phyloP scores from a whole-genome alignment of 805 yeast genomes.

The Candida verbasci region DNA sequence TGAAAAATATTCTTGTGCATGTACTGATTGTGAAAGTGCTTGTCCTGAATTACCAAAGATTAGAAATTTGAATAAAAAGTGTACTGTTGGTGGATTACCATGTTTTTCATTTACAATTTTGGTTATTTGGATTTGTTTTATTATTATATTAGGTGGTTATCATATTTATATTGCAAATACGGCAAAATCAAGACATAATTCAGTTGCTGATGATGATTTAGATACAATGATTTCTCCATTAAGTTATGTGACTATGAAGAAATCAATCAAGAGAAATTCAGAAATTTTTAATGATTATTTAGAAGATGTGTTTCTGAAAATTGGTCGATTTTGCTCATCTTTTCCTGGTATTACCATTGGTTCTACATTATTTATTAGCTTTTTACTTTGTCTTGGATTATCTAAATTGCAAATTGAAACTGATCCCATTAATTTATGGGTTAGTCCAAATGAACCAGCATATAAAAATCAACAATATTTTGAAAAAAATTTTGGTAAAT shows the following conservation, averaged over 20 bases:
- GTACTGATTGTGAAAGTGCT: constrained; percentile 79
- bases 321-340: constrained; percentile 58
- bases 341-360: constrained; percentile 43
- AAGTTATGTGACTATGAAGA: constrained; percentile 10
- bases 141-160: constrained; percentile 40
- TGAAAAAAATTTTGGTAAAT: constrained; percentile 85
- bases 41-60: constrained; percentile 68
- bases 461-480: constrained; percentile 62
- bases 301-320: constrained; percentile 36
- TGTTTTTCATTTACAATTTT: constrained; percentile 69
- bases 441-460: constrained; percentile 70
- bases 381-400: constrained; percentile 48
- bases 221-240: constrained; percentile 16
- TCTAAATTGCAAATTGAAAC: constrained; percentile 57
- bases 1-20: constrained; percentile 69
- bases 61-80: constrained; percentile 28
- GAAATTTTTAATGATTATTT: constrained; percentile 9
- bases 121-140: constrained; percentile 38
- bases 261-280: constrained; percentile 5
- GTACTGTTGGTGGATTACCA: constrained; percentile 60
- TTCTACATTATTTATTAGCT: constrained; percentile 25
- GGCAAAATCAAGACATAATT: constrained; percentile 6
- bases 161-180: constrained; percentile 25
- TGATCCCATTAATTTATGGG: constrained; percentile 87
- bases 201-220: constrained; percentile 7